Evolutionary conservation across 192 early-diverging fungal species (phyloP), one percentile per base, ranked within the genome.

Genomic region (Spizellomyces sp.): DNA sequence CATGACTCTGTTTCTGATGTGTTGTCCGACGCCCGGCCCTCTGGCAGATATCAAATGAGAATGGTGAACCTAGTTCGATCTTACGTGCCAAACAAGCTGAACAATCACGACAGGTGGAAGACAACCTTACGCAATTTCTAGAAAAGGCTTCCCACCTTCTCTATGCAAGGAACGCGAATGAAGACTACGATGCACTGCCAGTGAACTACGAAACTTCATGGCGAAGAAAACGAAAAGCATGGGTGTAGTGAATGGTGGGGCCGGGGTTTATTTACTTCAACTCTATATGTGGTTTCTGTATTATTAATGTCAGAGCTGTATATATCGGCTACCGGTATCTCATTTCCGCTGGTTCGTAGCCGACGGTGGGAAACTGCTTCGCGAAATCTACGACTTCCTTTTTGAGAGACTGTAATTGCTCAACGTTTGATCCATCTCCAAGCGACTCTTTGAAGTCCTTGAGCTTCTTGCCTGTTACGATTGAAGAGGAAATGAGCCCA

Each of bases 381-480:
- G 93, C 79, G 77, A 99, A 99, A 8, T 87, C 85, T 27, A 88
- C 84, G 15, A 99, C 95, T 65, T 96, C 90, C 45, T 82, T 78
- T 76, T 90, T 92, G 43, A 98, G 81, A 0, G 81, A 77, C 21
- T 81, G 81, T 62, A 99, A 82, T 44, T 93, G 89, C 5, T 69
- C 48, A 45, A 81, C 60, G n/a, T 15, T 22, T 7, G 45, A 52
- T 12, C 80, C 81, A 52, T 93, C 89, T 12, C 90, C 93, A 58
- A 97, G 84, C 50, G 77, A 77, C 0, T 85, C 89, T 86, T 97
- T 98, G 71, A 98, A 99, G 75, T 96, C 95, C 54, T 84, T 88
- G 64, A 99, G 78, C 86, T 92, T 94, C 55, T 81, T 87, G 9
- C 84, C 85, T 79, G 54, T 45, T 66, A 65, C 17, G 64, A 48